Evolutionary conservation across 2,329 filamentous ascomycete species (phyloP).

Genomic region (Phyllosticta paracitricarpa): DNA sequence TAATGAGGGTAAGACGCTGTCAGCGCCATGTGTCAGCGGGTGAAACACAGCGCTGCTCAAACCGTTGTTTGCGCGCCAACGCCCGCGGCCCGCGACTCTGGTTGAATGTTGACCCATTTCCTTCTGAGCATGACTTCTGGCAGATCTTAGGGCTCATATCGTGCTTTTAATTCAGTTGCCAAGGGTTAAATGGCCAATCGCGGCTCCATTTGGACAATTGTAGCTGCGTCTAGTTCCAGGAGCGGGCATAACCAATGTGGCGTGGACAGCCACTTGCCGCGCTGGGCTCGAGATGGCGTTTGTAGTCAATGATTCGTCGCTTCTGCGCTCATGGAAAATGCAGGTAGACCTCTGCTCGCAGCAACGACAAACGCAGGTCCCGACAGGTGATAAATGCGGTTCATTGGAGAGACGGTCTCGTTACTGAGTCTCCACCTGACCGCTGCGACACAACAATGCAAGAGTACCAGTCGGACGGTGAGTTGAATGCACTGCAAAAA

Average conservation of each 20-base stretch:
- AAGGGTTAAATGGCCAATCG: background rate
- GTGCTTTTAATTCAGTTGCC: background rate
- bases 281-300: constrained; percentile 8
- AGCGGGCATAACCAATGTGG: constrained; percentile 2
- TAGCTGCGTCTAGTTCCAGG: constrained; percentile 6
- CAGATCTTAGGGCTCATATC: background rate
- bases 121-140: background rate
- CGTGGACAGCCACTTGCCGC: constrained; percentile 5
- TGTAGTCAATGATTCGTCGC: constrained; percentile 6
- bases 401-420: background rate
- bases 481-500: background rate
- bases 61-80: background rate
- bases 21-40: constrained; percentile 6
- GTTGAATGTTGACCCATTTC: background rate
- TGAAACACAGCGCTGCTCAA: constrained; percentile 4
- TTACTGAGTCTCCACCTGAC: background rate
- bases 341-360: background rate
- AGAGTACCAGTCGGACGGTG: background rate
- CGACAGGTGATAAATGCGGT: too few species aligned
- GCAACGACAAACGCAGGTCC: background rate
- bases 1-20: constrained; percentile 2
- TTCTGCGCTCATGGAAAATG: background rate
- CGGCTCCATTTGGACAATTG: background rate
- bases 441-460: background rate
- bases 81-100: background rate